Base-by-base conservation (phyloP, 148 eudicot species). In the Vaccinium darrowii region DNA sequence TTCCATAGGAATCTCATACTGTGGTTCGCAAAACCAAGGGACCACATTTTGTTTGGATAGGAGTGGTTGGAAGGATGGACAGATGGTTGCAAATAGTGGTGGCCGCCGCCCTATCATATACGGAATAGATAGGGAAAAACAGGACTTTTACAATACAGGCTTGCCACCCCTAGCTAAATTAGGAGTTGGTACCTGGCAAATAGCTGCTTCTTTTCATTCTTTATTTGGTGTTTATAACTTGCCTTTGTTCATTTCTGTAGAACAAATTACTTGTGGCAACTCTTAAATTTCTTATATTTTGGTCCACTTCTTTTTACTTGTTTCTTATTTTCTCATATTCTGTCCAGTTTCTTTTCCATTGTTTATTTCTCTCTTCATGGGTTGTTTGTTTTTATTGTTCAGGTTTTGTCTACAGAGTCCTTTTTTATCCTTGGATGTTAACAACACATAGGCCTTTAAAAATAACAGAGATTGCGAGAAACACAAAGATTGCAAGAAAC, bases 401-500 rank as follows among this genome's bases (percentile, higher is more conserved):
- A 54, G 87, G 73, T 78, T 77, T 82, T 51, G 8, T 67, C 50
- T 43, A 43, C 79, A 82, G 56, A 82, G 43, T 50, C 79, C 54
- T 0, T 56, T 78, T 78, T 56, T 19, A 16, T 67, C 19, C 49
- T 52, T 58, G 58, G 79, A 78, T 69, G 75, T 54, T 33, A 25
- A 72, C 78, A 62, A 76, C 62, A n/a, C 49, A n/a, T n/a, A 23
- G 49, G 79, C 65, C 57, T 54, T 33, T 78, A 15, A 73, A 62
- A 36, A 36, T 67, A 63, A 56, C 67, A 73, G 83, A 63, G 56
- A 30, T 67, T 74, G 89, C 84, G 75, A 85, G 78, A 81, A 81
- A 84, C 67, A 56, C 67, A 73, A 78, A 63, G 56, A 43, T 67
- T 74, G 89, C 83, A 69, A 85, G 78, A 81, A 81, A 84, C 67